Evolutionary conservation across 768 basidiomycete species (phyloP).

Genomic region (Jaapia argillacea): DNA sequence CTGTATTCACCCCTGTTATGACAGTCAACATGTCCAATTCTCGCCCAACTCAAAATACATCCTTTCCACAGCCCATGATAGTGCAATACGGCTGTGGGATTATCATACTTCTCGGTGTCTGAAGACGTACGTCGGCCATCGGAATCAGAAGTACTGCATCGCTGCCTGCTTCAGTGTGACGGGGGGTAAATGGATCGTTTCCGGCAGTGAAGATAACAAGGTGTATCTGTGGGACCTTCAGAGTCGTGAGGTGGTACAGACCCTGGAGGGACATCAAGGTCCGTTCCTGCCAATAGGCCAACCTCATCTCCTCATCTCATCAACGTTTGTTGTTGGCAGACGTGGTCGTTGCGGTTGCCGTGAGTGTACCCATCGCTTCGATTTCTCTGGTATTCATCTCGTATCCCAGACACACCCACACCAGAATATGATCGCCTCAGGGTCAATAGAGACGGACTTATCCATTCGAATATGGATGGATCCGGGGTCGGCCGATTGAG

Average conservation of each 20-base stretch:
- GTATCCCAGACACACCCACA: conserved; percentile 65
- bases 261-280: conserved; percentile 70
- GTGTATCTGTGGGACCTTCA: conserved; percentile 89
- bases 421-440: conserved; percentile 83
- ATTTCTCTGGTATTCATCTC: conserved; percentile 5
- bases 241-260: conserved; percentile 75
- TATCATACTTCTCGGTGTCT: conserved; percentile 85
- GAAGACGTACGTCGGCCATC: conserved; percentile 83
- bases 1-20: not conserved
- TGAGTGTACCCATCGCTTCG: conserved; percentile 22
- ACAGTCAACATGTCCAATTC: conserved; percentile 84
- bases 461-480: conserved; percentile 80
- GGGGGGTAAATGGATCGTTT: conserved; percentile 82
- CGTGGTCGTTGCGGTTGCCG: conserved; percentile 76
- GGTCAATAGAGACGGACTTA: conserved; percentile 77
- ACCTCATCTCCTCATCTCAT: not conserved
- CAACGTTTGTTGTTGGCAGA: conserved; percentile 25
- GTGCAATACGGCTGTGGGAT: conserved; percentile 90
- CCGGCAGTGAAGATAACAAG: conserved; percentile 87
- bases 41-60: conserved; percentile 95
- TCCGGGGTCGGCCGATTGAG: conserved; percentile 12
- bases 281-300: conserved; percentile 6
- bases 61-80: conserved; percentile 88
- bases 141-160: conserved; percentile 77
- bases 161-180: conserved; percentile 79